Percentiles rank a stretch among this genome's conserved stretches.
These are phyloP conservation scores for Sapria himalayana DNA, from an alignment of 345 rosid genomes.

Conservation along the genomic window DNA sequence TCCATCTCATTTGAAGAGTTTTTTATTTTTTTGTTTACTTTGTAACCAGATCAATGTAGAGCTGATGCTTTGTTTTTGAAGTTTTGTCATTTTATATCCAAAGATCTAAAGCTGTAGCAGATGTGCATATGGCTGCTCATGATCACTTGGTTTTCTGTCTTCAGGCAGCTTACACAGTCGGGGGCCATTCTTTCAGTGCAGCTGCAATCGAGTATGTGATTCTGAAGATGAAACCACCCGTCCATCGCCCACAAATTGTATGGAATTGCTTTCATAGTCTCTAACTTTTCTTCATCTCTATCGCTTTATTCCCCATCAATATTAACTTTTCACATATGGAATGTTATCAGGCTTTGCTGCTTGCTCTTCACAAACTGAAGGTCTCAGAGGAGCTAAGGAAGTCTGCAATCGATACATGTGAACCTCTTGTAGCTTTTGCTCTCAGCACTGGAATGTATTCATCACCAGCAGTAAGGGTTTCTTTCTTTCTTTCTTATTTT, in stretches of 20 bases:
- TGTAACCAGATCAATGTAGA: too few species aligned
- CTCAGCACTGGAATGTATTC: slow-evolving; percentile 83
- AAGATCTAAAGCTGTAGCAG: too few species aligned
- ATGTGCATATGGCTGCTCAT: too few species aligned
- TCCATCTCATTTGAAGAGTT: too few species aligned
- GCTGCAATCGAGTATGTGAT: slow-evolving; percentile 52
- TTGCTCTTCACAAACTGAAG: slow-evolving; percentile 64
- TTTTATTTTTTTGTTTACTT: too few species aligned
- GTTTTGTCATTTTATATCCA: too few species aligned
- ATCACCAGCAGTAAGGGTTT: slow-evolving; percentile 82
- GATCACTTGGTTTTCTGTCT: slow-evolving; percentile 1
- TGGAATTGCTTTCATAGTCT: background rate
- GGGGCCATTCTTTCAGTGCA: slow-evolving; percentile 77
- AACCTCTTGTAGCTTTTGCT: slow-evolving; percentile 62
- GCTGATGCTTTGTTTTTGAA: too few species aligned
- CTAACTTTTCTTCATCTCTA: slow-evolving; percentile 3
- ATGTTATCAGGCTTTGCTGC: slow-evolving; percentile 51
- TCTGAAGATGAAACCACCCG: slow-evolving; percentile 76
- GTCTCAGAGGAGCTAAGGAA: slow-evolving; percentile 51
- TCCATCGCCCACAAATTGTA: slow-evolving; percentile 76
- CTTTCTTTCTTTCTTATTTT: background rate
- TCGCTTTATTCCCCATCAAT: background rate
- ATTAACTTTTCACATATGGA: slow-evolving; percentile 3
- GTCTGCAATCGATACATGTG: slow-evolving; percentile 30
- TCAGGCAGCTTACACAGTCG: slow-evolving; percentile 88